Conservation (phyloP, 352 stramenopile species). For the Phytophthora pisi region DNA sequence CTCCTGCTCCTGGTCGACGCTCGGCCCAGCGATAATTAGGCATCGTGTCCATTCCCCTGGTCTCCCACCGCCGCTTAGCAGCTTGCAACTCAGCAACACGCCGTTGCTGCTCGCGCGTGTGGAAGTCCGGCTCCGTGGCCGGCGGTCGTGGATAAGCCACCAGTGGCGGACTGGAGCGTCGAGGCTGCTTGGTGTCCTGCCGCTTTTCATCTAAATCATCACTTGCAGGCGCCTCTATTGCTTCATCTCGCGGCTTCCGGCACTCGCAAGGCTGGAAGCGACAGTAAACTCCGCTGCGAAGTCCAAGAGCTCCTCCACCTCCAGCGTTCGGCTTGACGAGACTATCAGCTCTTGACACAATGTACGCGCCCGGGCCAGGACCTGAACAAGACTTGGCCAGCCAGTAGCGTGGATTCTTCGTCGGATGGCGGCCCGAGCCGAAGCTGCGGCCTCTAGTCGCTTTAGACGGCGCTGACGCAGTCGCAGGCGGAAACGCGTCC, state of each 20-base stretch:
- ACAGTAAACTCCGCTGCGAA: constrained; percentile 22
- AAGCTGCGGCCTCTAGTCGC: constrained; percentile 21
- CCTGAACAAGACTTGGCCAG: constrained; percentile 3
- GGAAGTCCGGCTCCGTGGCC: constrained; percentile 23
- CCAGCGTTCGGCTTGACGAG: constrained; percentile 26
- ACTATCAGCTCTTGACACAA: constrained; percentile 24
- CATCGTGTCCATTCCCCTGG: constrained; percentile 21
- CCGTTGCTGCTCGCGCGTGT: constrained; percentile 36
- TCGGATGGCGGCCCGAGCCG: constrained; percentile 23
- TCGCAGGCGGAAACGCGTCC: constrained; percentile 2
- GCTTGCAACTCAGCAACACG: constrained; percentile 29
- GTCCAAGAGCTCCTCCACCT: constrained; percentile 24
- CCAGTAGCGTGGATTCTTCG: constrained; percentile 23
- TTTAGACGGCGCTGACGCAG: neutral
- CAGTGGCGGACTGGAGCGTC: constrained; percentile 20
- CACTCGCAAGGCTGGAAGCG: constrained; percentile 32
- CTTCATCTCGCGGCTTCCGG: constrained; percentile 13
- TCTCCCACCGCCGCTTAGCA: constrained; percentile 26
- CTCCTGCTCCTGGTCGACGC: constrained; percentile 28
- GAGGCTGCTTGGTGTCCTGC: constrained; percentile 27
- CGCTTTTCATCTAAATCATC: neutral
- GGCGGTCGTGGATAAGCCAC: constrained; percentile 18
- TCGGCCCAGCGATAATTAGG: constrained; percentile 37
- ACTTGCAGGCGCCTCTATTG: neutral
- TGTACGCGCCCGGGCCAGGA: constrained; percentile 40